phyloP scores from a whole-genome alignment of 2,329 filamentous ascomycete genomes.

The Apiospora arundinis region DNA sequence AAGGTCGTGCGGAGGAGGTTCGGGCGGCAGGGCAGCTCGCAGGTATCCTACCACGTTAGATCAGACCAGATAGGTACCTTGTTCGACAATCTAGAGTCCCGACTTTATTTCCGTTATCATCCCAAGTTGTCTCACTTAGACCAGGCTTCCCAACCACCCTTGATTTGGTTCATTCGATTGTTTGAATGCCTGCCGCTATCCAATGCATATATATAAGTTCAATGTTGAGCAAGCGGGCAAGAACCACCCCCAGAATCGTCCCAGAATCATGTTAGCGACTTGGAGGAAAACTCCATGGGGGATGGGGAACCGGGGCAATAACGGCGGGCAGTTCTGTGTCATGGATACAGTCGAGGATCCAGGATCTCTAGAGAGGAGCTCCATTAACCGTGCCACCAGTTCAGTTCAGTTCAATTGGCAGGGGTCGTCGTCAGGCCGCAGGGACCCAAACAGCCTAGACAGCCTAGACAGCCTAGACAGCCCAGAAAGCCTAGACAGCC shows the following conservation, averaged over 20 bases:
- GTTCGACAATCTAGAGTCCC: background rate
- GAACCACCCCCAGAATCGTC: background rate
- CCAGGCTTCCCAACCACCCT: background rate
- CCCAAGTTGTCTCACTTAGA: background rate
- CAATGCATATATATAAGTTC: no score
- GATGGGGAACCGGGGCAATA: conserved; percentile 9
- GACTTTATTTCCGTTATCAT: background rate
- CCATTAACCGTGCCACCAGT: no score
- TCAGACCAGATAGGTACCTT: conserved; percentile 2
- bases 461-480: no score
- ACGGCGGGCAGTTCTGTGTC: conserved; percentile 8
- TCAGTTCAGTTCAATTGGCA: background rate
- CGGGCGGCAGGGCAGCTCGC: background rate
- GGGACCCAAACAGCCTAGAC: background rate
- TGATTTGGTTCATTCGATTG: background rate
- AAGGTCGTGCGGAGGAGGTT: background rate
- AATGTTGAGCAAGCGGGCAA: background rate
- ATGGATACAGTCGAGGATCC: conserved; percentile 15
- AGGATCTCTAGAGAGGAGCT: background rate
- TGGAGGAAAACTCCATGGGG: background rate
- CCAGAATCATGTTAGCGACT: background rate
- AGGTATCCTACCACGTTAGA: background rate
- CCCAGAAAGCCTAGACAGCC: no score
- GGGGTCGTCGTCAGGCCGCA: background rate
- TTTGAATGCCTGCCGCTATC: background rate